Evolutionary conservation across 176 grass and related monocot genomes (phyloP).

Genomic region (Eragrostis nindensis): DNA sequence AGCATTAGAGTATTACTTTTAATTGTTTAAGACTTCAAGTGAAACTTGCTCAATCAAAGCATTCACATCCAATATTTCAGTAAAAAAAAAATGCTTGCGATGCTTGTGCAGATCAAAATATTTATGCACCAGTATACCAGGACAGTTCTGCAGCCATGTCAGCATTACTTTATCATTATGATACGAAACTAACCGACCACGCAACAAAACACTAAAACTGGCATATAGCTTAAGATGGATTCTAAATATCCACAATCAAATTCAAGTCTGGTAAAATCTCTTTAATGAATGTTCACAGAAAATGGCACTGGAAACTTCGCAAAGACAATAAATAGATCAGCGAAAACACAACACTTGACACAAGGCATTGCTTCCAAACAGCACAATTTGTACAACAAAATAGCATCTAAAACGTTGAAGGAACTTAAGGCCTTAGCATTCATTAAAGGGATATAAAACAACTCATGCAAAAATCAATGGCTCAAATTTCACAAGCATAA

Average conservation of each 20-base stretch:
- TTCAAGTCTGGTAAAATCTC: neutral
- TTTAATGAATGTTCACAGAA: neutral
- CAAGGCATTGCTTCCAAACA: neutral
- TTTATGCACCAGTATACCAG: neutral
- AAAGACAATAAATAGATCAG: neutral
- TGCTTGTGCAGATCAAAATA: conserved; percentile 3
- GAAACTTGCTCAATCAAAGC: neutral
- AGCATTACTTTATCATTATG: neutral
- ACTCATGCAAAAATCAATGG: neutral
- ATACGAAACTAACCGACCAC: conserved; percentile 1
- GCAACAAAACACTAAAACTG: neutral
- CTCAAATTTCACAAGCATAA: conserved; percentile 6
- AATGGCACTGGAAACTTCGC: neutral
- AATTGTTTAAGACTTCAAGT: neutral
- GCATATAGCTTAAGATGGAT: too few relatives aligned
- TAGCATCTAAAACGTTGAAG: neutral
- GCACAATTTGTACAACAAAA: neutral
- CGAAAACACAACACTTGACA: neutral
- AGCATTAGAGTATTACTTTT: neutral
- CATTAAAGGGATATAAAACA: neutral
- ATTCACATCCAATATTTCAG: neutral
- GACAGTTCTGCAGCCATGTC: neutral
- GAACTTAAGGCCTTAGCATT: neutral
- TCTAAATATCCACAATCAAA: too few relatives aligned
- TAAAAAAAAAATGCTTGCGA: neutral